These are phyloP conservation scores for Hypoxylon sp. DNA, from an alignment of 2,329 filamentous ascomycete species.

Conservation along the genomic window DNA sequence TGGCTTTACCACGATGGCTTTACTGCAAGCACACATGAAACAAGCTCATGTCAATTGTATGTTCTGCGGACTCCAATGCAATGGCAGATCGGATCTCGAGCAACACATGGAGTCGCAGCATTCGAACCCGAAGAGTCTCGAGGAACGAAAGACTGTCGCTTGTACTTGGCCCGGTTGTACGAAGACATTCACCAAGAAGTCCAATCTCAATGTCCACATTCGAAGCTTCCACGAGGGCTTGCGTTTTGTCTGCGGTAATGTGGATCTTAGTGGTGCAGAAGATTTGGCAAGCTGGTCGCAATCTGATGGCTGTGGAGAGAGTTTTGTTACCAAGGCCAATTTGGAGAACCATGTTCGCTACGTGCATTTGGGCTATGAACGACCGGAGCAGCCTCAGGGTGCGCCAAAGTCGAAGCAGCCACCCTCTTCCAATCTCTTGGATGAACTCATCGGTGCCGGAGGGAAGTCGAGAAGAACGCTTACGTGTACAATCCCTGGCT, in stretches of 20 bases:
- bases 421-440: conserved; percentile 56
- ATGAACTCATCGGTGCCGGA: conserved; percentile 61
- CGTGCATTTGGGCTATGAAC: conserved; percentile 77
- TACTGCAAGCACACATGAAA: conserved; percentile 81
- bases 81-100: conserved; percentile 76
- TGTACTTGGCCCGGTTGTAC: conserved; percentile 79
- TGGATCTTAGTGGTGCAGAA: conserved; percentile 70
- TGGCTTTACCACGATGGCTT: conserved; percentile 79
- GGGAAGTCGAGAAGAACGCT: conserved; percentile 61
- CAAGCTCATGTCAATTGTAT: conserved; percentile 81
- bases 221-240: conserved; percentile 82
- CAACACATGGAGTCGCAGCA: conserved; percentile 86
- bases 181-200: conserved; percentile 84
- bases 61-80: conserved; percentile 79
- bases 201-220: conserved; percentile 87
- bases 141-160: conserved; percentile 74
- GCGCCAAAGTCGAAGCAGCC: conserved; percentile 46
- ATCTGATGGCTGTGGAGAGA: conserved; percentile 78
- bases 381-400: conserved; percentile 55
- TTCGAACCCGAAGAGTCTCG: conserved; percentile 68
- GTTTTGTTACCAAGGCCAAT: conserved; percentile 82
- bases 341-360: conserved; percentile 89
- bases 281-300: conserved; percentile 76
- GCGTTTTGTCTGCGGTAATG: conserved; percentile 83
- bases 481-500: conserved; percentile 61